These are phyloP conservation scores for Picochlorum sp. DNA, from an alignment of 139 green algal genomes.

Conservation along the genomic window DNA sequence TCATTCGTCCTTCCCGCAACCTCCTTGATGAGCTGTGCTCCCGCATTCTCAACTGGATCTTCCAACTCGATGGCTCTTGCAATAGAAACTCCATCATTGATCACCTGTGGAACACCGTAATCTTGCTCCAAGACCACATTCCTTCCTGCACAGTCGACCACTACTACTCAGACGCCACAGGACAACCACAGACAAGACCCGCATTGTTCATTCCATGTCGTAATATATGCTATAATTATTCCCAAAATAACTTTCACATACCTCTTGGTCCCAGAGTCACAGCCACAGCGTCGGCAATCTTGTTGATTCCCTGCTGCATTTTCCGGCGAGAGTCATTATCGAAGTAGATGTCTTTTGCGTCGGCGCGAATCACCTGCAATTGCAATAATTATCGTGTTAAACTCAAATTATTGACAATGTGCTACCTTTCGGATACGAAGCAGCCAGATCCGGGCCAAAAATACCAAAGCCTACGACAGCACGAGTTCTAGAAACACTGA, in stretches of 20 bases:
- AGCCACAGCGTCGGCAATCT: slow-evolving; percentile 91
- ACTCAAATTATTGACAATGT: slow-evolving; percentile 3
- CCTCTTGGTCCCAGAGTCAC: slow-evolving; percentile 92
- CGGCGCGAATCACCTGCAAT: slow-evolving; percentile 58
- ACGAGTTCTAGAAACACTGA: slow-evolving; percentile 4
- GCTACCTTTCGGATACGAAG: not conserved
- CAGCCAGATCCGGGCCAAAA: not conserved
- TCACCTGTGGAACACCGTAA: slow-evolving; percentile 91
- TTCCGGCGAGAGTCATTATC: slow-evolving; percentile 72
- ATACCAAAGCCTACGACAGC: not conserved
- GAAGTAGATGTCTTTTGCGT: slow-evolving; percentile 95
- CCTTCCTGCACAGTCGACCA: slow-evolving; percentile 52
- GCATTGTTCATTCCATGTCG: not conserved
- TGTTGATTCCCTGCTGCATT: slow-evolving; percentile 95
- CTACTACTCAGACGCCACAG: slow-evolving; percentile 1
- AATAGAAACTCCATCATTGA: slow-evolving; percentile 98
- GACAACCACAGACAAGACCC: slow-evolving; percentile 12
- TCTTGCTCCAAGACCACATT: slow-evolving; percentile 96
- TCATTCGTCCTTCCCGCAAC: slow-evolving; percentile 93
- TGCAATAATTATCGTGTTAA: not conserved
- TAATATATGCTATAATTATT: too few species aligned
- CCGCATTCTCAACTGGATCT: slow-evolving; percentile 92
- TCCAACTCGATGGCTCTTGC: slow-evolving; percentile 90
- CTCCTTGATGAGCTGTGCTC: slow-evolving; percentile 96
- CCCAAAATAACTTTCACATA: slow-evolving; percentile 26